Conservation (phyloP, 768 basidiomycete genomes). For the Russula sp. region DNA sequence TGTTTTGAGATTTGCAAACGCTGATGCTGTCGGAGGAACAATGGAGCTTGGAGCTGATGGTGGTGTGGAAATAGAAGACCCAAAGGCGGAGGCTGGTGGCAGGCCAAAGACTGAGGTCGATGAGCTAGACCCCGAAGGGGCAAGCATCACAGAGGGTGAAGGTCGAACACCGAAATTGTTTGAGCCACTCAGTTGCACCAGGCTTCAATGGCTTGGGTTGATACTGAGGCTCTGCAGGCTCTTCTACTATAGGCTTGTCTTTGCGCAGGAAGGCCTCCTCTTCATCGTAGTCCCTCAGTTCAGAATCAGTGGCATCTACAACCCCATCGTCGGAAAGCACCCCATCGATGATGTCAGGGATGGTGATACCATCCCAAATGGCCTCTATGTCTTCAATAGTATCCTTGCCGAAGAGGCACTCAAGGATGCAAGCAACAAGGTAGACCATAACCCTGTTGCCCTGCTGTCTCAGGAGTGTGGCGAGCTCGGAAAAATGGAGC, state of each 20-base stretch:
- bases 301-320: constrained; percentile 22
- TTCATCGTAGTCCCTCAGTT: constrained; percentile 23
- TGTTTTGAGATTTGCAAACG: constrained; percentile 33
- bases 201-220: constrained; percentile 26
- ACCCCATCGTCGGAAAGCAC: constrained; percentile 28
- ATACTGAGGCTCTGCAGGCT: constrained; percentile 16
- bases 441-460: constrained; percentile 71
- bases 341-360: constrained; percentile 68
- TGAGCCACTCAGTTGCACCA: constrained; percentile 31
- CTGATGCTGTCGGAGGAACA: constrained; percentile 20
- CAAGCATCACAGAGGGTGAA: constrained; percentile 22
- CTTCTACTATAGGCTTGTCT: constrained; percentile 15
- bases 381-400: constrained; percentile 70
- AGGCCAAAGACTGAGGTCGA: constrained; percentile 26
- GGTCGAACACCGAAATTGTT: constrained; percentile 31
- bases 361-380: constrained; percentile 50
- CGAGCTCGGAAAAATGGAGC: constrained; percentile 61
- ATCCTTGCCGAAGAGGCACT: constrained; percentile 77
- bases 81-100: constrained; percentile 12
- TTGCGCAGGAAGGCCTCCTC: constrained; percentile 18
- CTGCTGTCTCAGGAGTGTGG: constrained; percentile 54
- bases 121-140: neutral
- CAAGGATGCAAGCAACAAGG: constrained; percentile 83
- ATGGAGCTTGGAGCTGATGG: constrained; percentile 8
- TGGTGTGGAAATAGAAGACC: constrained; percentile 22